Base-by-base conservation (phyloP, 2,329 filamentous ascomycete species). In the Pleoardoris graminearum region DNA sequence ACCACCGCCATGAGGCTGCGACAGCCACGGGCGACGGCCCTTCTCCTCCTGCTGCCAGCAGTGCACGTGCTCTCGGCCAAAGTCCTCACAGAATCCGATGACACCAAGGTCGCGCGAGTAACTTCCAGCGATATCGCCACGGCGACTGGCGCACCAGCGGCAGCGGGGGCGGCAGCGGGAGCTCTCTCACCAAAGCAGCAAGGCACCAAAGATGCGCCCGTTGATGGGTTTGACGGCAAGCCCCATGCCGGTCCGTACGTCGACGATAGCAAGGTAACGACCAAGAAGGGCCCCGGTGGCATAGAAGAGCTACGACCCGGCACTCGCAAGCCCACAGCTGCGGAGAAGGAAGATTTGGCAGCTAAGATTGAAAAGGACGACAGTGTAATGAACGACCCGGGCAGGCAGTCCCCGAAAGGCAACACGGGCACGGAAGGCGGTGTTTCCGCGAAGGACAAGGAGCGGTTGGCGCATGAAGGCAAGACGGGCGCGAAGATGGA, bases 171-270 rank as follows among this genome's bases (percentile, higher is more conserved):
- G 8, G 29, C 42, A 33, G 27, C 17, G 11, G 43, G 57, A 2
- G 46, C 62, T 2, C 52, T 68, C 4, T 63, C 51, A 2, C 53
- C 63, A 27, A 27, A 27, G 16, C 29, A 33, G 10, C 73, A 75
- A 54, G 85, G 84, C 48, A 86, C 85, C 46, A 91, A 91, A 71
- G 87, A 94, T 77, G 90, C 89, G 50, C 93, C 93, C 0, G 87
- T 97, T 17, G 94, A 97, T 71, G 92, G 92, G 39, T 88, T 89
- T 65, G 94, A 97, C 76, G 94, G 94, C 42, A 94, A 92, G 76
- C 94, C 94, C 41, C 93, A 97, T 70, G 85, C 87, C 17, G 94
- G 94, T 1, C 94, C 94, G 1, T 86, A 83, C 67, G 85, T 92
- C 51, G 85, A 86, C 56, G 82, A 72, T 38, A 70, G 71, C 8